phyloP scores from a whole-genome alignment of 1,284 basidiomycete species.

The Marasmius fiardii region DNA sequence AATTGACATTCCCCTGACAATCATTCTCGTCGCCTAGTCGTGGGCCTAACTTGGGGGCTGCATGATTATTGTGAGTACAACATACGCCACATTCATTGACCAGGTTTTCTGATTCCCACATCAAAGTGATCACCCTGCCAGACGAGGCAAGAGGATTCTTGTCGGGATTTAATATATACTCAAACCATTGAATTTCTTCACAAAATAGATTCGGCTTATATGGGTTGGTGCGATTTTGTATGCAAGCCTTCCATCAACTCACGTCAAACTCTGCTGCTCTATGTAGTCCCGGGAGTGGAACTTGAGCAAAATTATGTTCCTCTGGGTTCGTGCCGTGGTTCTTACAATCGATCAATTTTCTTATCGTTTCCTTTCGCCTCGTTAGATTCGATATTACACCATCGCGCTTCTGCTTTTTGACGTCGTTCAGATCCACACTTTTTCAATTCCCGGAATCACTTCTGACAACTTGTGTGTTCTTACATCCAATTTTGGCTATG shows the following conservation, averaged over 20 bases:
- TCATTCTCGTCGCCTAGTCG: slow-evolving; percentile 3
- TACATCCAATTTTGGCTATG: not conserved
- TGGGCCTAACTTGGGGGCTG: slow-evolving; percentile 11
- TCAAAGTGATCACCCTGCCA: slow-evolving; percentile 7
- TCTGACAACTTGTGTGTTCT: slow-evolving; percentile 26
- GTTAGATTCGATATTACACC: slow-evolving; percentile 41
- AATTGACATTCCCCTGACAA: not conserved
- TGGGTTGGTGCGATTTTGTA: slow-evolving; percentile 24
- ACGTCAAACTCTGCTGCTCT: not conserved
- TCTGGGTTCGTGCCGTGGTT: slow-evolving; percentile 30
- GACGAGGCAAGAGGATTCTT: slow-evolving; percentile 5
- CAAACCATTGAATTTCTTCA: not conserved
- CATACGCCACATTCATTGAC: not conserved
- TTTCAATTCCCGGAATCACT: slow-evolving; percentile 28
- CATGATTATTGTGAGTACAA: slow-evolving; percentile 12
- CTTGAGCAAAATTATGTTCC: slow-evolving; percentile 34
- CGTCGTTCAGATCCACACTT: slow-evolving; percentile 37
- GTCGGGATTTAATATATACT: not conserved
- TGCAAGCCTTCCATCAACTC: not conserved
- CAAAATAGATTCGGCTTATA: slow-evolving; percentile 29
- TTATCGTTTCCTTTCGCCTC: not conserved
- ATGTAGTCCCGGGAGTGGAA: slow-evolving; percentile 27
- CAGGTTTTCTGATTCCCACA: not conserved
- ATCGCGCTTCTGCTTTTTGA: slow-evolving; percentile 37
- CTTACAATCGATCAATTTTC: not conserved